Base-by-base conservation (phyloP, 2,329 filamentous ascomycete genomes). In the Eurotiales sp. region DNA sequence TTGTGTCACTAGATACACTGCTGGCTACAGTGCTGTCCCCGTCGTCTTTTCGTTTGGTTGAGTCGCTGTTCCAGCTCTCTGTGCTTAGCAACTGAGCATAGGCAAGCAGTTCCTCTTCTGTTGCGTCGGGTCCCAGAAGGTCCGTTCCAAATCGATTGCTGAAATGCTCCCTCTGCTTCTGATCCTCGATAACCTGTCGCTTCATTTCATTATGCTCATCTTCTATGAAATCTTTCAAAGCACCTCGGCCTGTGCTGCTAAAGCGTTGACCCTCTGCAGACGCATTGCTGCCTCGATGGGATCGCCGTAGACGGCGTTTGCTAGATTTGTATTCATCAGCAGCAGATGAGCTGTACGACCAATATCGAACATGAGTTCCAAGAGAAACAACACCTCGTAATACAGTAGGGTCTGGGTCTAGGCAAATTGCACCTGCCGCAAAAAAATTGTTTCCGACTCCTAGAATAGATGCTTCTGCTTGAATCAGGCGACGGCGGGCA, bases 371-470 rank as follows among this genome's bases (percentile, higher is more conserved):
- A 62, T 92, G 87, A 0, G 87, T 88, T 10, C 93, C 93, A 46
- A 96, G 83, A 1, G 91, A 87, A 1, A 96, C 85, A 55, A 96
- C 83, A 5, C 93, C 93, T 30, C 92, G 85, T 12, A 99, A 79
- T 0, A 87, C 77, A 0, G 90, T 91, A 21, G 93, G 83, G 61
- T 97, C 90, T 0, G 92, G 88, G 60, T 99, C 93, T 1, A 99
- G 78, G 55, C 80, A 85, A 49, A 97, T 87, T 12, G 90, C 89
- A 1, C 90, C 86, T 2, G 89, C 90, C 23, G 90, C 87, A 56
- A 86, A 88, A 60, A 90, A 86, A 61, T 88, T 89, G 58, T 87
- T 85, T 6, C 86, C 83, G 7, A 87, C 79, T 12, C 83, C 84
- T 44, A 83, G 77, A 2, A 86, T 74, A 2, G 84, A 83, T n/a